A percentile compares a stretch with the other conserved stretches of the same genome.
These are phyloP conservation scores for Tylopilus sp. DNA, from an alignment of 768 basidiomycete species.

Conservation along the genomic window DNA sequence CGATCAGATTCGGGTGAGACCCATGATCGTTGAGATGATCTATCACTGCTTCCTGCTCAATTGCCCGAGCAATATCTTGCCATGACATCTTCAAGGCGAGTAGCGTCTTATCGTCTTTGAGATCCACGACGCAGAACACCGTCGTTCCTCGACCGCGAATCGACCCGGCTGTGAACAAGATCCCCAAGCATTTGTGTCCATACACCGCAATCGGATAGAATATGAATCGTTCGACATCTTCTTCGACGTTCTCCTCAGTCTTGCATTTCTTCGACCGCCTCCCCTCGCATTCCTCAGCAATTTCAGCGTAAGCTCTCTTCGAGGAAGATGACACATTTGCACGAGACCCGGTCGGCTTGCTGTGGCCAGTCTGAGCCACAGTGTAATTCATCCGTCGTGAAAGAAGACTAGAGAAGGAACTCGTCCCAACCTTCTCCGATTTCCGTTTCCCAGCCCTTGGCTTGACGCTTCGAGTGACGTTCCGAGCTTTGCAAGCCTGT, in stretches of 20 bases:
- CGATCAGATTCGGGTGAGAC: not conserved
- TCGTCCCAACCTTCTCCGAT: too few relatives aligned
- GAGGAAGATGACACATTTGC: too few relatives aligned
- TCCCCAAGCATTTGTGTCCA: not conserved
- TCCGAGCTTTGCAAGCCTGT: too few relatives aligned
- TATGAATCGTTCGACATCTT: not conserved
- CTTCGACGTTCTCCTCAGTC: not conserved
- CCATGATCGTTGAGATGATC: not conserved
- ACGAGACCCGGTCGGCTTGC: too few relatives aligned
- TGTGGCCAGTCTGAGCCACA: too few relatives aligned
- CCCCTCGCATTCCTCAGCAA: not conserved
- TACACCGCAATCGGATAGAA: not conserved
- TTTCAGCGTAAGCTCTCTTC: not conserved
- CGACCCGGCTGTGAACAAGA: not conserved
- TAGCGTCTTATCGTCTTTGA: not conserved
- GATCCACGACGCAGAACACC: not conserved
- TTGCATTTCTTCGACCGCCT: not conserved
- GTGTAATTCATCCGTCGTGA: too few relatives aligned
- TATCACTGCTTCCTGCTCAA: not conserved
- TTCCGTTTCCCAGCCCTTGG: not conserved
- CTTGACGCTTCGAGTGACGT: too few relatives aligned
- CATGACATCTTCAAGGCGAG: not conserved
- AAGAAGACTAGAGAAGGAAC: too few relatives aligned
- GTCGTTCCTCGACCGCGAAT: not conserved
- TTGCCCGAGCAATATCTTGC: too few relatives aligned